Evolutionary conservation across 75 land plant species (phyloP), one percentile per base, ranked within the genome.

Genomic region (Cupressus sempervirens): DNA sequence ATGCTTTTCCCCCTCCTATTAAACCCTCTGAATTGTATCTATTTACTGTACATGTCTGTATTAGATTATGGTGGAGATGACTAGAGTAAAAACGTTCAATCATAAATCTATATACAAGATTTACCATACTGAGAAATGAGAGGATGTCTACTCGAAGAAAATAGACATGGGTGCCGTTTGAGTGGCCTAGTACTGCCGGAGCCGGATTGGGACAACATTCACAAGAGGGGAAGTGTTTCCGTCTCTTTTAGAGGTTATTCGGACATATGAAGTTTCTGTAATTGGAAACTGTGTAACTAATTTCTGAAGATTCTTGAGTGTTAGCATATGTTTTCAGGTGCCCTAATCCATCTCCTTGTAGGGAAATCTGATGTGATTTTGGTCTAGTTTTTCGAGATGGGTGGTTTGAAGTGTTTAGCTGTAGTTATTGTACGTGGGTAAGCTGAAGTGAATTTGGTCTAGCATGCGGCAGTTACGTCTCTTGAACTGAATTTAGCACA

Each of bases 1-100:
- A 88, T 86, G 90, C 77, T 54, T 23, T 38, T 72, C 41, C 35
- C 1, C 35, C 5, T 20, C 56, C 41, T 81, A 8, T 70, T 70
- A 70, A 32, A 70, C 34, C 74, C 35, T 12, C 74, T 20, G 7
- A 70, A 70, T 10, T 70, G 74, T 32, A 9, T 9, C 13, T 32
- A 30, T 30, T 12, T 30, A 30, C 35, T 70, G 74, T 11, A 70
- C 11, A 32, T 1, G 35, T 70, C 29, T 32, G 74, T 70, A 32
- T 70, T 70, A 70, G 74, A 70, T 70, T 70, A 32, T 32, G 9
- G 14, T 32, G 30, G 11, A 70, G 74, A 70, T 32, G 35, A 70
- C 32, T 12, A 70, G 35, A n/a, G 7, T 0, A 32, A 70, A 38
- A 32, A 70, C 11, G 32, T 35, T 70, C 14, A 32, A 10, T 9